Evolutionary conservation across 164 flowering plant genomes (phyloP), one percentile per base, ranked within the genome.

Genomic region (Litsea cubeba): DNA sequence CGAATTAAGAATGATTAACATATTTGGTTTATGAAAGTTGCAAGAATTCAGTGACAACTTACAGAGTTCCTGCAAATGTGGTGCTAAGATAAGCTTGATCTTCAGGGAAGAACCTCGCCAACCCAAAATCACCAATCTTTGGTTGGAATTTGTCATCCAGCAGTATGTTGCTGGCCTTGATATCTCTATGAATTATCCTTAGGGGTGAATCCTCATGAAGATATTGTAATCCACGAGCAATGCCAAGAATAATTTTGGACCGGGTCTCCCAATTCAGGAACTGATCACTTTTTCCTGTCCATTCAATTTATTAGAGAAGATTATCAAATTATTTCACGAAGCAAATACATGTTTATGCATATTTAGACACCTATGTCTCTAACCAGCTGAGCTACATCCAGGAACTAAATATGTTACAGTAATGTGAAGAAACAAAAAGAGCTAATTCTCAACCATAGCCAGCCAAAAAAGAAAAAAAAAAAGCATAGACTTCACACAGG

Each of bases 141-240:
- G 93, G 89, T 63, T 83, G 88, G 68, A 82, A 86, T 70, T 86
- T 89, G 0, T 86, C 84, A 71, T 87, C 93, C 51, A 89, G 87
- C 71, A 89, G 93, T 73, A 89, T 87, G 74, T 89, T 89, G 80
- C 90, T 89, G 22, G 93, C 93, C 80, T 89, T 89, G 76, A 89
- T 89, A 76, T 87, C 93, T 69, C 93, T 83, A 62, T 89, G 93
- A 65, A 89, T 81, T 32, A 89, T 89, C 79, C 93, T 81, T 3
- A 82, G 35, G 76, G 84, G 87, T 50, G 90, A 89, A 80, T 89
- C 90, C 74, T 89, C 93, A 35, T 89, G 93, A 25, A 89, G 81
- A 65, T 87, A 89, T 69, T 89, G 93, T 74, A 89, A 71, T 32
- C 93, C 93, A 70, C 88, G 74, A 63, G 90, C 93, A 69, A 87